These are phyloP conservation scores for Colletotrichum destructivum DNA, from an alignment of 2,329 filamentous ascomycete species.

Conservation along the genomic window DNA sequence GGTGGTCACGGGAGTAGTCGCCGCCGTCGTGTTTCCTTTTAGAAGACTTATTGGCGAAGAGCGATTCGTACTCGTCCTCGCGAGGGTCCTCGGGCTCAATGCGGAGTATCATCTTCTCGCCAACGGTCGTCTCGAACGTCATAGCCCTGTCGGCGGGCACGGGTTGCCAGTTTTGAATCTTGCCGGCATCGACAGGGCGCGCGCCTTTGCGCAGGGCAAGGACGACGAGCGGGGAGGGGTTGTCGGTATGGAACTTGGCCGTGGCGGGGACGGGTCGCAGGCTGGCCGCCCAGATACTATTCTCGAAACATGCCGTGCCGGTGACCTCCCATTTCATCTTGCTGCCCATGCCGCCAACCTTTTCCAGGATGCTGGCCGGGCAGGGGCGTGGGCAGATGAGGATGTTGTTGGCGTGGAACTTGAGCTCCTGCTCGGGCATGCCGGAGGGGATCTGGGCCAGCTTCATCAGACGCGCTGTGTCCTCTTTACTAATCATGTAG, in stretches of 20 bases:
- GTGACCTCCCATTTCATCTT: constrained; percentile 89
- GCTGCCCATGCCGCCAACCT: constrained; percentile 88
- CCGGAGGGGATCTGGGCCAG: constrained; percentile 77
- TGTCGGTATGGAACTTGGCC: constrained; percentile 83
- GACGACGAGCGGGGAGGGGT: constrained; percentile 83
- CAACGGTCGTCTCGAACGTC: constrained; percentile 86
- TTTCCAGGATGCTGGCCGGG: constrained; percentile 79
- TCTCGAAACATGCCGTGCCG: constrained; percentile 81
- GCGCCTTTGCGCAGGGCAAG: constrained; percentile 84
- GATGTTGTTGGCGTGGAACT: constrained; percentile 89
- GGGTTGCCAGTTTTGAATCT: constrained; percentile 88
- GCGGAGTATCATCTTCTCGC: constrained; percentile 87
- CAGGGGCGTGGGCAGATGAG: constrained; percentile 88
- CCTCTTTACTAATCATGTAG: constrained; percentile 83
- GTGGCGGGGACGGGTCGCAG: constrained; percentile 80
- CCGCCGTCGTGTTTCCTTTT: constrained; percentile 71
- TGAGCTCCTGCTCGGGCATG: constrained; percentile 79
- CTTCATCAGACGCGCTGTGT: constrained; percentile 79
- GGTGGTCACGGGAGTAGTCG: constrained; percentile 48
- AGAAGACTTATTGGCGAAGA: constrained; percentile 71
- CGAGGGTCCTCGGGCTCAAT: constrained; percentile 80
- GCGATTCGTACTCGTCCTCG: constrained; percentile 75
- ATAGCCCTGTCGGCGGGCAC: constrained; percentile 79
- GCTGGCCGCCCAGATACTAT: constrained; percentile 89
- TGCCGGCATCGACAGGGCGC: constrained; percentile 83